Evolutionary conservation across 2,329 filamentous ascomycete species (phyloP), one percentile per base, ranked within the genome.

Genomic region (Botrytis medusae): DNA sequence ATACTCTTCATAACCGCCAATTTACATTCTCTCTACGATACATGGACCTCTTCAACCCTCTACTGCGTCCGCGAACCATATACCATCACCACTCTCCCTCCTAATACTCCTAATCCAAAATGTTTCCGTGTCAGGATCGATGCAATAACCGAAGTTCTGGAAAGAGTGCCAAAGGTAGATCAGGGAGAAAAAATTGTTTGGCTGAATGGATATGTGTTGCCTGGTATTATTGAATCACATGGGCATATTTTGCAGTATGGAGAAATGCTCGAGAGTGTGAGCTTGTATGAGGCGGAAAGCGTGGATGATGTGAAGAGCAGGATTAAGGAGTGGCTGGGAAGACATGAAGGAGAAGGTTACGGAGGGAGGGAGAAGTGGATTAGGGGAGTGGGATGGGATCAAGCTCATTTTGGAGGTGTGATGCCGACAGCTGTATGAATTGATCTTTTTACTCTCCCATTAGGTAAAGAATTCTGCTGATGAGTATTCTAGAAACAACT

Each of bases 171-270:
- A 4, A 77, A 75, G 4, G 77, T 79, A 14, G 80, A 79, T 0
- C 77, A 80, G 34, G 77, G 79, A 7, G 48, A 68, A 40, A 72
- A 72, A 22, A 78, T 80, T 29, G 79, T 79, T 25, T 82, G 81
- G 34, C 77, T 83, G 20, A 75, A 81, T 8, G 89, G 89, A 0
- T 85, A 88, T 76, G 90, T 87, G 2, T 87, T 92, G 40, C 91
- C 91, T 0, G 91, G 91, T 0, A 83, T 93, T 2, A 92, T 90
- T 87, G 91, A 93, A 76, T 90, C 90, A 0, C 91, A 93, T 79
- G 91, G 89, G 0, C 91, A 93, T 79, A 82, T 93, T 65, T 79
- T 90, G 29, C 86, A 87, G 77, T 92, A 91, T 79, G 91, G 89
- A 69, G 90, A 92, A 81, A 90, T 91, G 77, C 82, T 92, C 54